Conservation (phyloP, 2,329 filamentous ascomycete genomes). For the Penicillium sclerotigenum region DNA sequence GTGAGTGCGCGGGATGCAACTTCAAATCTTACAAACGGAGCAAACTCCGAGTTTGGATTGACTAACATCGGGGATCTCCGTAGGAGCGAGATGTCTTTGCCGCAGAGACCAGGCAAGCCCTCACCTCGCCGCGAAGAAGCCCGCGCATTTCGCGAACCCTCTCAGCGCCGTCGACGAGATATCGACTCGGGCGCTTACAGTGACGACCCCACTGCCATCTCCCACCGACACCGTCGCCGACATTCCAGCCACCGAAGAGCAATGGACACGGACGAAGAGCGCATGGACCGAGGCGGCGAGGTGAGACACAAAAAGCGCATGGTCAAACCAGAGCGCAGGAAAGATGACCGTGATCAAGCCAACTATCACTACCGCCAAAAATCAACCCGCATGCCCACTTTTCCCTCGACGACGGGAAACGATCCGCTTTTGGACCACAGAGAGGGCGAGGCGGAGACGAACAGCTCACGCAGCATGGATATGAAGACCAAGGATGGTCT, state of each 20-base stretch:
- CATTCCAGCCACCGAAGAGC: conserved; percentile 47
- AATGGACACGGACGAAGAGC: conserved; percentile 50
- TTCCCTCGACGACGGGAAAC: conserved; percentile 88
- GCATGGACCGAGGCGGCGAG: conserved; percentile 51
- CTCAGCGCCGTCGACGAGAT: conserved; percentile 66
- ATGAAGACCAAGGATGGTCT: conserved; percentile 44
- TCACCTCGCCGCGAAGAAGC: conserved; percentile 58
- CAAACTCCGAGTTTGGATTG: background rate
- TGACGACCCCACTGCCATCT: conserved; percentile 36
- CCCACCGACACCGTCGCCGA: conserved; percentile 41
- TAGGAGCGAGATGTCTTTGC: conserved; percentile 47
- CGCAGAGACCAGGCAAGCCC: conserved; percentile 61
- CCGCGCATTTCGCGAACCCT: conserved; percentile 65
- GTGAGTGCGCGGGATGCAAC: conserved; percentile 8
- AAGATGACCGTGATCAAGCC: conserved; percentile 80
- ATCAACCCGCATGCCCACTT: conserved; percentile 85
- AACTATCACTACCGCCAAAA: conserved; percentile 96
- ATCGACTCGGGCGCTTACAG: conserved; percentile 61
- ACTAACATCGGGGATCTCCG: background rate
- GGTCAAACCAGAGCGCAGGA: conserved; percentile 81
- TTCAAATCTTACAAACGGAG: background rate
- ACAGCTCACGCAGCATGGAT: conserved; percentile 63
- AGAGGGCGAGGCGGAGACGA: conserved; percentile 49
- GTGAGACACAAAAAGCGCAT: conserved; percentile 77
- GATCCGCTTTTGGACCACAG: conserved; percentile 77